Percentiles rank a stretch among this genome's conserved stretches.
These are phyloP conservation scores for Aspergillus puulaauensis DNA, from an alignment of 2,329 filamentous ascomycete species.

Conservation along the genomic window DNA sequence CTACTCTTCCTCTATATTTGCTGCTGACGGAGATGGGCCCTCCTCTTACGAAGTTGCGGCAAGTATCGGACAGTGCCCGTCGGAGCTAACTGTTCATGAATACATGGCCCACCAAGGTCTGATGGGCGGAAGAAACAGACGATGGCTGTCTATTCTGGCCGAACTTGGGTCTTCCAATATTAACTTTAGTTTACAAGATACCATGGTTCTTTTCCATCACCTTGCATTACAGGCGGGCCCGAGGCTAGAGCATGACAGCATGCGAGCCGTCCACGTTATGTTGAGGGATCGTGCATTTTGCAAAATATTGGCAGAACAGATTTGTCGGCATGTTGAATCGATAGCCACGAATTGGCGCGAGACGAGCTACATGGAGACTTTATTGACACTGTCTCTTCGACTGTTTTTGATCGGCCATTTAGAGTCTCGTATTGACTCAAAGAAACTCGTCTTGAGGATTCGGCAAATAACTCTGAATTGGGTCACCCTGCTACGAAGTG, in stretches of 20 bases:
- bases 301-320: constrained; percentile 45
- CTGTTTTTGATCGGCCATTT: constrained; percentile 29
- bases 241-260: constrained; percentile 22
- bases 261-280: constrained; percentile 50
- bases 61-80: constrained; percentile 48
- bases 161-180: constrained; percentile 56
- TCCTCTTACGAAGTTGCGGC: constrained; percentile 53
- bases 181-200: constrained; percentile 59
- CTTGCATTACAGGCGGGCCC: constrained; percentile 60
- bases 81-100: constrained; percentile 49
- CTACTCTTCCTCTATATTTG: constrained; percentile 24
- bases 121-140: constrained; percentile 42
- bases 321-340: constrained; percentile 46
- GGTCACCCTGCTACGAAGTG: constrained; percentile 49
- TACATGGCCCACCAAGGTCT: constrained; percentile 49
- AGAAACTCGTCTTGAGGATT: constrained; percentile 41
- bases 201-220: constrained; percentile 51
- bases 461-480: constrained; percentile 51
- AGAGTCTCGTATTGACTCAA: constrained; percentile 9
- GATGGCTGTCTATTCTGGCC: constrained; percentile 51
- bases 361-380: constrained; percentile 55
- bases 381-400: constrained; percentile 54
- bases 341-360: constrained; percentile 62
- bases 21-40: constrained; percentile 37
- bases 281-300: constrained; percentile 56